Percentiles rank a stretch among this genome's conserved stretches.
Conservation (phyloP, 768 basidiomycete species). For the Scleroderma citrinum region DNA sequence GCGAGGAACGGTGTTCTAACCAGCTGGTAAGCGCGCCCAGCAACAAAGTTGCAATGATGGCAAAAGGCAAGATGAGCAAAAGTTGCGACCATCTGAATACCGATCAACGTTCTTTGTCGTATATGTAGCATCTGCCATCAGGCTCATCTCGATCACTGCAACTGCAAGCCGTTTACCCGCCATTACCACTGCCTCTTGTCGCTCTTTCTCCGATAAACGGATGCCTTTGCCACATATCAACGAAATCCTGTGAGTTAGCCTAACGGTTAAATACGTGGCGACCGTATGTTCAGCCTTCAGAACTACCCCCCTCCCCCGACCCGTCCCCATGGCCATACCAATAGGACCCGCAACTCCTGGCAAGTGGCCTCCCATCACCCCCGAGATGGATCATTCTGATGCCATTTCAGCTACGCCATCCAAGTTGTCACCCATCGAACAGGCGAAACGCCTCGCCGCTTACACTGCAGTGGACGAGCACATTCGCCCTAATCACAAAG, state of each 20-base stretch:
- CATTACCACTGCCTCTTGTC: neutral
- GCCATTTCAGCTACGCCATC: slow-evolving; percentile 1
- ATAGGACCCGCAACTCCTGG: slow-evolving; percentile 1
- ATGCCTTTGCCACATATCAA: slow-evolving; percentile 8
- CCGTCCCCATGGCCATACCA: slow-evolving; percentile 6
- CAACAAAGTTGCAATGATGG: neutral
- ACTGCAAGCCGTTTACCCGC: slow-evolving; percentile 1
- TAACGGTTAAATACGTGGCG: neutral
- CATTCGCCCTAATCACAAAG: slow-evolving; percentile 77
- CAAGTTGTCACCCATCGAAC: slow-evolving; percentile 54
- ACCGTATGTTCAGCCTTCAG: slow-evolving; percentile 5
- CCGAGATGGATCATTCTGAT: neutral
- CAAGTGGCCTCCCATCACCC: slow-evolving; percentile 4
- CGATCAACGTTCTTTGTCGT: neutral
- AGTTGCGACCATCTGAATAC: neutral
- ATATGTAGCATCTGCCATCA: slow-evolving; percentile 8
- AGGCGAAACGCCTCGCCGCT: slow-evolving; percentile 85
- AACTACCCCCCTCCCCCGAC: slow-evolving; percentile 3
- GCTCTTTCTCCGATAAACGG: slow-evolving; percentile 4
- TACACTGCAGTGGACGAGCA: slow-evolving; percentile 92
- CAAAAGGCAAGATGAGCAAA: neutral
- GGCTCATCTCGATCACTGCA: neutral
- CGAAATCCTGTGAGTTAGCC: slow-evolving; percentile 13
- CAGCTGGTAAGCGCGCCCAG: too few relatives aligned
- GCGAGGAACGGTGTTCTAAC: too few relatives aligned